phyloP scores from a whole-genome alignment of 495 filamentous ascomycete species.

The Astrothelium subdiscretum region DNA sequence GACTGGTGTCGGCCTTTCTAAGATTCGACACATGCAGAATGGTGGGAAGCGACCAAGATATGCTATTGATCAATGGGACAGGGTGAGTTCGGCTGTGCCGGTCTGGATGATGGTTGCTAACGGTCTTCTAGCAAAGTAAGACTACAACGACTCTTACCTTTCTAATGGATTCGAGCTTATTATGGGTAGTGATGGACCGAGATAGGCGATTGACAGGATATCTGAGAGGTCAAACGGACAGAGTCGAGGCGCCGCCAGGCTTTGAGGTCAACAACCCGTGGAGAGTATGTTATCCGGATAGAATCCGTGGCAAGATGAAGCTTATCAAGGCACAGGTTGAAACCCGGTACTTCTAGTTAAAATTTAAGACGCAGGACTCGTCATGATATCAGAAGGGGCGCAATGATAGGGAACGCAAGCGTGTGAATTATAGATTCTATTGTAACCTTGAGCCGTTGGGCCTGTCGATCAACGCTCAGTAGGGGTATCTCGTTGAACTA shows the following conservation, averaged over 20 bases:
- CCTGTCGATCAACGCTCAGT: not conserved
- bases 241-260: constrained; percentile 62
- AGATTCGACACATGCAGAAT: constrained; percentile 66
- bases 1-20: constrained; percentile 63
- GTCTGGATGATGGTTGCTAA: constrained; percentile 28
- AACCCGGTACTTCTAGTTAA: not conserved
- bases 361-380: not conserved
- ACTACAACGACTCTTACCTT: constrained; percentile 1
- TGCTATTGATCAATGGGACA: constrained; percentile 86
- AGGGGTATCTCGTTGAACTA: not conserved
- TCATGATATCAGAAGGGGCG: not conserved
- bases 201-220: constrained; percentile 81
- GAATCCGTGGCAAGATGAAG: not conserved
- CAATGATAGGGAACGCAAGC: not conserved
- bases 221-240: constrained; percentile 76
- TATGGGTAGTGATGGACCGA: constrained; percentile 79
- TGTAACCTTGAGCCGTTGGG: not conserved
- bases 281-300: constrained; percentile 58
- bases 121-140: constrained; percentile 60
- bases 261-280: constrained; percentile 95
- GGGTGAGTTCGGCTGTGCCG: constrained; percentile 38
- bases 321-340: not conserved
- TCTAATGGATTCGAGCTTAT: constrained; percentile 6
- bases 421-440: not conserved
- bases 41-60: constrained; percentile 78